Conservation (phyloP, 345 rosid genomes). For the Euphorbia tirucalli region DNA sequence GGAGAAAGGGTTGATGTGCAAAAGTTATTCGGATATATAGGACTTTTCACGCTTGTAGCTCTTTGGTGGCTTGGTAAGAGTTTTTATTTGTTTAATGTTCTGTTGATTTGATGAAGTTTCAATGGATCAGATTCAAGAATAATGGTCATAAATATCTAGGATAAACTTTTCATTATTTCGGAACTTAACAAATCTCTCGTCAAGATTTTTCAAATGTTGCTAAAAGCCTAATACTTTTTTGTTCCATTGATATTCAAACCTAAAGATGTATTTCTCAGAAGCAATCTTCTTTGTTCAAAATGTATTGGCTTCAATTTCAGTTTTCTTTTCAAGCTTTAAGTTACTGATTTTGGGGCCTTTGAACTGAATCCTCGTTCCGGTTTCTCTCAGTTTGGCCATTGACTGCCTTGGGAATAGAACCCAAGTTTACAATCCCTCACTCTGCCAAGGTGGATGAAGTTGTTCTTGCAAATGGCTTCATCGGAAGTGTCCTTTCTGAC, state of each 20-base stretch:
- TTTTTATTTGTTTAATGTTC: conserved; percentile 1
- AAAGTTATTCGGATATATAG: conserved; percentile 95
- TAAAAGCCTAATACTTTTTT: not conserved
- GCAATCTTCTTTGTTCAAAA: not conserved
- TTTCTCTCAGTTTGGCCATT: conserved; percentile 83
- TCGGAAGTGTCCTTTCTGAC: conserved; percentile 98
- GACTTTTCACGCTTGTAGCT: conserved; percentile 91
- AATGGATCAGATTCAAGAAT: not conserved
- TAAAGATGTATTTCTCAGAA: too few relatives aligned
- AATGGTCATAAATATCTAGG: too few relatives aligned
- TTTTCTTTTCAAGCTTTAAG: not conserved
- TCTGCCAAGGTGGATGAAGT: conserved; percentile 89
- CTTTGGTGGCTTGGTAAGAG: conserved; percentile 99
- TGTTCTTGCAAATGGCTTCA: conserved; percentile 86
- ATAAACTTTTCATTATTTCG: too few relatives aligned
- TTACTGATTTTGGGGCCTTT: not conserved
- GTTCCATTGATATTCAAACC: too few relatives aligned
- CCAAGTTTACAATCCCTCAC: conserved; percentile 90
- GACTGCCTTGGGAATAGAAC: conserved; percentile 95
- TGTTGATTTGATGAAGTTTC: conserved; percentile 2
- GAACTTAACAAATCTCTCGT: not conserved
- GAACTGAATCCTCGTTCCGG: not conserved
- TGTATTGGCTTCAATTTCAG: not conserved
- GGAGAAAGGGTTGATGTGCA: conserved; percentile 93
- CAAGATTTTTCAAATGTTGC: not conserved